Base-by-base conservation (phyloP, 139 green algal genomes). In the Asterochloris erici region DNA sequence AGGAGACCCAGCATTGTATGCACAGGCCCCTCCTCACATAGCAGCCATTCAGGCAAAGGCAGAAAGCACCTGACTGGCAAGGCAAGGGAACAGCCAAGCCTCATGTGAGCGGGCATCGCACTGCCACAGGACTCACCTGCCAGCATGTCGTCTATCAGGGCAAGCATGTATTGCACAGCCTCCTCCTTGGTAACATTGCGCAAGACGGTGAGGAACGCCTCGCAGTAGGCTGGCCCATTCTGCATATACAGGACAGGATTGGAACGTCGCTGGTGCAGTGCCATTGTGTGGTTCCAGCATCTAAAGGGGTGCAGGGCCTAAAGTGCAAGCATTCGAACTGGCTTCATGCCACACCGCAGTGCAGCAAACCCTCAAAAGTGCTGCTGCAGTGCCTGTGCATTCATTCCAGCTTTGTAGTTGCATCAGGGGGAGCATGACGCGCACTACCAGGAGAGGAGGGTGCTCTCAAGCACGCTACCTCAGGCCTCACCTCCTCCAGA, bases 101-200 rank as follows among this genome's bases (percentile, higher is more conserved):
- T 61, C 19, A 19, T 12, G 71, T 38, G 17, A 16, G n/a, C 71
- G 63, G 4, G n/a, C n/a, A 19, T 77, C 2, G n/a, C 71, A 21
- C n/a, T 79, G 63, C 24, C 61, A 26, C 17, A 61, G 9, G 10
- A 14, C 73, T 0, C 76, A 93, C 90, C 91, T 88, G 86, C 74
- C 62, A 98, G 79, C 85, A 96, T 92, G 29, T 96, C 87, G 63
- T 97, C 90, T 24, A 98, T 83, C 27, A 97, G 73, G 0, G 95
- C 93, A 60, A 98, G 89, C 23, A 95, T 90, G 80, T 98, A 98
- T 83, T 98, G 95, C 81, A 97, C 93, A 10, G 93, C 96, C 62
- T 98, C 94, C 68, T 97, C 93, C 79, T 97, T 97, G 15, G 93
- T 96, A 0, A 98, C 94, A 68, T 94, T 95, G 54, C 93, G 91